Percentiles rank a stretch among this genome's conserved stretches.
These are phyloP conservation scores for Tetradesmus obliquus DNA, from an alignment of 139 green algal species.

Conservation along the genomic window DNA sequence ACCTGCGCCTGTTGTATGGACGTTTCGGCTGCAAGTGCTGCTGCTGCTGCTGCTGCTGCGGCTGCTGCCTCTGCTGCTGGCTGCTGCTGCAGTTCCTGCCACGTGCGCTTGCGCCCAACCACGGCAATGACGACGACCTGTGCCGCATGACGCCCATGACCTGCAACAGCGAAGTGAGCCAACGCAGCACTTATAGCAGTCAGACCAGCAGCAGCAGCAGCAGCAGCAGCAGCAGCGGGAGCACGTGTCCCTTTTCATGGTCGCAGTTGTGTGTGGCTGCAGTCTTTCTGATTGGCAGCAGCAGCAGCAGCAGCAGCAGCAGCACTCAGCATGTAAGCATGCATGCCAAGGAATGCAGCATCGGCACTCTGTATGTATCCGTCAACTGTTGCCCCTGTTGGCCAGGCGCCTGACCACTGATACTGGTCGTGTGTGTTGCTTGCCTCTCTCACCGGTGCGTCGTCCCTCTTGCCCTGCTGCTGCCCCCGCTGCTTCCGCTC, in stretches of 20 bases:
- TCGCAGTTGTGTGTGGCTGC: too few relatives aligned
- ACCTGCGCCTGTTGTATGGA: background rate
- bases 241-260: background rate
- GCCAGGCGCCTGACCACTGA: too few relatives aligned
- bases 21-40: background rate
- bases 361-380: too few relatives aligned
- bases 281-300: background rate
- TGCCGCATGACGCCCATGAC: conserved; percentile 32
- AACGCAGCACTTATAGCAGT: background rate
- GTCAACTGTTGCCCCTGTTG: too few relatives aligned
- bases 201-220: background rate
- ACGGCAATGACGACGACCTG: conserved; percentile 17
- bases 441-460: too few relatives aligned
- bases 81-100: conserved; percentile 10
- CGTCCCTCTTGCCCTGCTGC: background rate
- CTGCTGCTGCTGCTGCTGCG: background rate
- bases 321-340: background rate
- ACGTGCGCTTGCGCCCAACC: background rate
- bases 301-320: background rate
- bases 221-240: background rate
- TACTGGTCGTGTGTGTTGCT: too few relatives aligned
- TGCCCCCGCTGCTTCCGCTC: background rate
- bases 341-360: background rate
- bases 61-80: background rate
- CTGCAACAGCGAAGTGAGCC: conserved; percentile 16